Percentiles rank a stretch among this genome's conserved stretches.
Evolutionary conservation across 2,329 filamentous ascomycete species (phyloP).

Genomic region (Chaetomium sp.): DNA sequence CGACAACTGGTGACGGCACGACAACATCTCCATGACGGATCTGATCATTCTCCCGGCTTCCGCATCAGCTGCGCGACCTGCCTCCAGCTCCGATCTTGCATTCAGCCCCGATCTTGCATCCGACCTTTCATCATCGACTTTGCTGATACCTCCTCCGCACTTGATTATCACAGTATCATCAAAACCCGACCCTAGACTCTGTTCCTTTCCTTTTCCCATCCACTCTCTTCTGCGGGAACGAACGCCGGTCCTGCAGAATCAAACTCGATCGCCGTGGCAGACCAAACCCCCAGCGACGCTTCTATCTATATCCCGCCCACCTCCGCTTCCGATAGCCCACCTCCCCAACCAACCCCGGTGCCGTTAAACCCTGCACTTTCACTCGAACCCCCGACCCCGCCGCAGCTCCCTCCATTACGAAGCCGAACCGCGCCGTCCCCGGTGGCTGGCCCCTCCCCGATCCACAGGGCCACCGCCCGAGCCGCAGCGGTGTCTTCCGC

Average conservation of each 20-base stretch:
- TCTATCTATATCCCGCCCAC: slow-evolving; percentile 60
- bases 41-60: slow-evolving; percentile 13
- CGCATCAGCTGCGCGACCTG: slow-evolving; percentile 14
- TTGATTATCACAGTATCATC: background rate
- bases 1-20: slow-evolving; percentile 27
- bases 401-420: slow-evolving; percentile 27
- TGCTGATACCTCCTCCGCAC: slow-evolving; percentile 7
- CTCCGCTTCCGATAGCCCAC: slow-evolving; percentile 71
- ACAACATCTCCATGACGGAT: slow-evolving; percentile 23
- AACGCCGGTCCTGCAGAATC: slow-evolving; percentile 46
- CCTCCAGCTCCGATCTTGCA: slow-evolving; percentile 2
- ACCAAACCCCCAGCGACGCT: slow-evolving; percentile 58
- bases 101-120: background rate
- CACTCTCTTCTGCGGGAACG: slow-evolving; percentile 32
- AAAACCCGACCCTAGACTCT: slow-evolving; percentile 1
- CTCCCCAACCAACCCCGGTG: slow-evolving; percentile 56
- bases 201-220: slow-evolving; percentile 7
- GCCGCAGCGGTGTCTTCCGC: slow-evolving; percentile 26
- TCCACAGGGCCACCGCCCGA: slow-evolving; percentile 30
- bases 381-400: slow-evolving; percentile 39
- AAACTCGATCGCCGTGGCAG: slow-evolving; percentile 68
- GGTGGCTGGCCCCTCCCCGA: slow-evolving; percentile 23
- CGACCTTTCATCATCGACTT: slow-evolving; percentile 8
- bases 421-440: slow-evolving; percentile 31
- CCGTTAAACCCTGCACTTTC: slow-evolving; percentile 52